These are phyloP conservation scores for Camelina hispida DNA, from an alignment of 345 rosid genomes.

Conservation along the genomic window DNA sequence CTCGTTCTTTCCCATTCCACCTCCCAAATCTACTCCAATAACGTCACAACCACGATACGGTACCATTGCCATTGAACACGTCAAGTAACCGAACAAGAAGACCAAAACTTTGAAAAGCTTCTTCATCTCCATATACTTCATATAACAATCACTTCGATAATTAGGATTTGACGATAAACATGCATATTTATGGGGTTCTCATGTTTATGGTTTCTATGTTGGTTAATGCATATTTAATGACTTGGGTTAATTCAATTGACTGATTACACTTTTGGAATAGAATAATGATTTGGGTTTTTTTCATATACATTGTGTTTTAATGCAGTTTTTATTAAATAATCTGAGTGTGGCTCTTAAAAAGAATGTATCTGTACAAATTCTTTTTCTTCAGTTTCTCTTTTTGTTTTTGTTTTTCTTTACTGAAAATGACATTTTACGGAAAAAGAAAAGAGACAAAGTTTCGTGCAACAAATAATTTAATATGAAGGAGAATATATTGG, in stretches of 20 bases:
- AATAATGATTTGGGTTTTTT: background rate
- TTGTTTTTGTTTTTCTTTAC: no score
- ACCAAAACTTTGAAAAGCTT: constrained; percentile 20
- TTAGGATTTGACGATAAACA: background rate
- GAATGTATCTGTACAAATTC: no score
- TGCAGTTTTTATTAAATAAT: constrained; percentile 7
- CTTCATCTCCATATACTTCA: constrained; percentile 26
- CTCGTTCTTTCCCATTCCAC: constrained; percentile 22
- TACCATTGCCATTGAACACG: constrained; percentile 35
- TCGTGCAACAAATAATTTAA: background rate
- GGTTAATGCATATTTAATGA: constrained; percentile 26
- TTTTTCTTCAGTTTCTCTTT: no score
- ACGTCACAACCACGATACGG: constrained; percentile 41
- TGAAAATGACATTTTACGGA: background rate
- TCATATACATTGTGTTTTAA: background rate
- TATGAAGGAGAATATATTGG: constrained; percentile 18
- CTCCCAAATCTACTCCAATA: background rate
- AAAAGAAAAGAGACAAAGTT: background rate
- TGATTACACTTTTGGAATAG: background rate
- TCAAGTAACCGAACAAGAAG: constrained; percentile 32
- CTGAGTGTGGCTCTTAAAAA: no score
- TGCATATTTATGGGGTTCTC: constrained; percentile 16
- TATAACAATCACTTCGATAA: no score
- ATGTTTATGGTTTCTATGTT: constrained; percentile 17
- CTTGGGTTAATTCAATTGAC: constrained; percentile 28